These are phyloP conservation scores for Agaricus sinodeliciosus DNA, from an alignment of 768 basidiomycete species.

Conservation along the genomic window DNA sequence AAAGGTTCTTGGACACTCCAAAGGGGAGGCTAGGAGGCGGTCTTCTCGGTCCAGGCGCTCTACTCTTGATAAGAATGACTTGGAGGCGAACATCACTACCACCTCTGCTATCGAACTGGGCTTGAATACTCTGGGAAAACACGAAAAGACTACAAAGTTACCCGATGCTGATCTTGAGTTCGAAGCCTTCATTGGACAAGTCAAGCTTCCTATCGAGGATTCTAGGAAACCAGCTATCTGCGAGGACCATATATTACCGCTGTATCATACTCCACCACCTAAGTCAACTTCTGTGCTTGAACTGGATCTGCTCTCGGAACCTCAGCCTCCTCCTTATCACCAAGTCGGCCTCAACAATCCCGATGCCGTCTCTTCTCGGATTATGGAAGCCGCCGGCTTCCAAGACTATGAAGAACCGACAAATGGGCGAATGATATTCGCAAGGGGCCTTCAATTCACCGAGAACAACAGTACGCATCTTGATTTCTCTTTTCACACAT, in stretches of 20 bases:
- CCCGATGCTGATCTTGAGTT: background rate
- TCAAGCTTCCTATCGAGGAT: background rate
- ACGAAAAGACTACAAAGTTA: background rate
- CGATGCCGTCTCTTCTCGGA: background rate
- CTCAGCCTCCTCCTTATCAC: background rate
- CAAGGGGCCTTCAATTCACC: slow-evolving; percentile 1
- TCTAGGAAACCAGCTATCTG: background rate
- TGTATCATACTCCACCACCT: background rate
- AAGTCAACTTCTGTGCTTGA: background rate
- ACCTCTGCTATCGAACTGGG: background rate
- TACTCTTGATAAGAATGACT: background rate
- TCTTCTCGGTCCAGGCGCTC: background rate
- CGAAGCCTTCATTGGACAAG: background rate
- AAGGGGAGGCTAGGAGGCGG: background rate
- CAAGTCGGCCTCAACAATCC: background rate
- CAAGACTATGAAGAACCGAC: background rate
- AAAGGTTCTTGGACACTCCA: background rate
- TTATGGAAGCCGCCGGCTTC: background rate
- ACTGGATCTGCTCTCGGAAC: background rate
- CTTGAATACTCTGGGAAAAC: background rate
- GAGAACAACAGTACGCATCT: background rate
- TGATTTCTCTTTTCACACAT: background rate
- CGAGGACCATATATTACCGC: background rate
- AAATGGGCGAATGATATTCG: background rate
- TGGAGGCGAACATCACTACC: slow-evolving; percentile 4